These are phyloP conservation scores for Xylaria sp. DNA, from an alignment of 2,329 filamentous ascomycete species.

Conservation along the genomic window DNA sequence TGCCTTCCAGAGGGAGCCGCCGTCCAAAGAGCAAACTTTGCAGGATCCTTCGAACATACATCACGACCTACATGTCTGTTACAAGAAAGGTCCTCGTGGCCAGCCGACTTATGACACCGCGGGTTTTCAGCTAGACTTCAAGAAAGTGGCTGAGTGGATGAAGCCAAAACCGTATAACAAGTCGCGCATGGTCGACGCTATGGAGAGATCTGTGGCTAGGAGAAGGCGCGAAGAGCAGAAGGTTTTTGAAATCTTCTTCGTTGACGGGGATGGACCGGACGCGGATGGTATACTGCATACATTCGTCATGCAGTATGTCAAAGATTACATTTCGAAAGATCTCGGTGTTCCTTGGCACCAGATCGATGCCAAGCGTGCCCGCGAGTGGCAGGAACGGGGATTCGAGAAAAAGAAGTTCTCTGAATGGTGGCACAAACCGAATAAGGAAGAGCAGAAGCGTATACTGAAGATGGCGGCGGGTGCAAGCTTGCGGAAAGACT, in stretches of 20 bases:
- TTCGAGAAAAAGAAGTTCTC: conserved; percentile 41
- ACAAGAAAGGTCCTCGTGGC: conserved; percentile 35
- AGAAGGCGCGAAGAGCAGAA: conserved; percentile 13
- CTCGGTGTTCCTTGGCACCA: conserved; percentile 43
- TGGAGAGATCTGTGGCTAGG: conserved; percentile 22
- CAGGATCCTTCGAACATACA: conserved; percentile 26
- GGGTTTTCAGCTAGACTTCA: conserved; percentile 39
- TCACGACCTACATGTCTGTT: conserved; percentile 36
- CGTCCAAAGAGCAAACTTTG: conserved; percentile 11
- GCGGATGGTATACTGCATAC: neutral
- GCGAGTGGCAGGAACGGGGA: conserved; percentile 39
- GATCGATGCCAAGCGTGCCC: conserved; percentile 35
- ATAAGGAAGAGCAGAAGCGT: conserved; percentile 36
- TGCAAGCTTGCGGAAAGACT: conserved; percentile 33
- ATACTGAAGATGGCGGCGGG: conserved; percentile 35
- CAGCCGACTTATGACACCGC: conserved; percentile 39
- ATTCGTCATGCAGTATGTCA: conserved; percentile 19
- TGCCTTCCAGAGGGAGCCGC: conserved; percentile 24
- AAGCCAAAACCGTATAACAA: conserved; percentile 30
- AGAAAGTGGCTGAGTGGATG: conserved; percentile 35
- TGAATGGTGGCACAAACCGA: conserved; percentile 39
- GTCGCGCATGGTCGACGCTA: conserved; percentile 12
- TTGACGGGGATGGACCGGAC: neutral
- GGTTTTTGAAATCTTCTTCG: conserved; percentile 36
- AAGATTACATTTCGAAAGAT: conserved; percentile 45